phyloP scores from a whole-genome alignment of 1,139 yeast species.

The Debaryomyces robertsiae region DNA sequence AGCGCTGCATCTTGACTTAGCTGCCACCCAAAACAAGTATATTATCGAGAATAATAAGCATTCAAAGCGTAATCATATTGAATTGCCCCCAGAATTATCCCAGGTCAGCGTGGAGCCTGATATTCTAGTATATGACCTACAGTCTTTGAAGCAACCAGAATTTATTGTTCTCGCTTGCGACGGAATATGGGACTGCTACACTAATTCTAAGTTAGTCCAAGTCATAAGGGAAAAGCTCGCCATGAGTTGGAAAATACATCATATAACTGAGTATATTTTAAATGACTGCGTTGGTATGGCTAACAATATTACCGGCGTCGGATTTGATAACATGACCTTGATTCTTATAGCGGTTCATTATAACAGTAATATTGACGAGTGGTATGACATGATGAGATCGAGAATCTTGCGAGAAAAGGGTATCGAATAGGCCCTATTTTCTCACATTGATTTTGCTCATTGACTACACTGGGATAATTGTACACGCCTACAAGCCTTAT shows the following conservation, averaged over 20 bases:
- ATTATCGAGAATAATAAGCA: conserved; percentile 23
- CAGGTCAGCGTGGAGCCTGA: conserved; percentile 77
- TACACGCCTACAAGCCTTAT: no score
- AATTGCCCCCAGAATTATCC: conserved; percentile 43
- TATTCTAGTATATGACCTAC: conserved; percentile 53
- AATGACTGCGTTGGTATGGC: conserved; percentile 76
- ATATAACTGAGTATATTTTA: conserved; percentile 58
- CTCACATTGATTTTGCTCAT: no score
- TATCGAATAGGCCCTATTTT: conserved; percentile 15
- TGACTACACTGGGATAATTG: no score
- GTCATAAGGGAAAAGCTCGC: conserved; percentile 60
- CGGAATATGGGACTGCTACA: conserved; percentile 81
- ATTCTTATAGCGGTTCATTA: conserved; percentile 62
- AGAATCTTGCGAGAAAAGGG: conserved; percentile 51
- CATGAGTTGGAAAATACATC: conserved; percentile 58
- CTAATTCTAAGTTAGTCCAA: conserved; percentile 54
- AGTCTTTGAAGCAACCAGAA: conserved; percentile 49
- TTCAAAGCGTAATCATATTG: conserved; percentile 25
- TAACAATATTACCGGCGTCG: conserved; percentile 71
- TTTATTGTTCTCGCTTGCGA: conserved; percentile 73
- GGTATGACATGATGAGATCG: conserved; percentile 58
- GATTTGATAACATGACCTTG: conserved; percentile 80
- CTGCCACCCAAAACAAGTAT: conserved; percentile 33
- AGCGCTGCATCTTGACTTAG: conserved; percentile 41
- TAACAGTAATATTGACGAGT: conserved; percentile 47